Conservation (phyloP, 345 rosid species). For the Litchi chinensis region DNA sequence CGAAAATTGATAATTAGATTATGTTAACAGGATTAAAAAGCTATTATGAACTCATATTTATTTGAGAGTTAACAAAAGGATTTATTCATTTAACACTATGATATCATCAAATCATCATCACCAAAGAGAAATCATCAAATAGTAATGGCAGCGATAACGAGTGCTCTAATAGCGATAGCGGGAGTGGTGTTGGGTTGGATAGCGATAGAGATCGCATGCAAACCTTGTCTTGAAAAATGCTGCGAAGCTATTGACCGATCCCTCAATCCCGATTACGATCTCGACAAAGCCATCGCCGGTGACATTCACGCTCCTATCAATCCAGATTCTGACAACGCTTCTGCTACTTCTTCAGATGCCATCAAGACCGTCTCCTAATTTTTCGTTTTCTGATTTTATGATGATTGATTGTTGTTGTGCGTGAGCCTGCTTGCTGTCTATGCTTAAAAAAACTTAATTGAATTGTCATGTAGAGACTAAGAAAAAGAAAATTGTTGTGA, state of each 20-base stretch:
- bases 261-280: slow-evolving; percentile 80
- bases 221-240: slow-evolving; percentile 74
- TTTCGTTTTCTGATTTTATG: neutral
- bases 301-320: slow-evolving; percentile 46
- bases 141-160: slow-evolving; percentile 65
- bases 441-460: neutral
- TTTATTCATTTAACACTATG: too few species aligned
- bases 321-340: slow-evolving; percentile 17
- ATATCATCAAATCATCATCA: too few species aligned
- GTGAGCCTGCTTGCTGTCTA: neutral
- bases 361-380: slow-evolving; percentile 37
- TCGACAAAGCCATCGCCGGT: slow-evolving; percentile 48
- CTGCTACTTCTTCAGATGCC: slow-evolving; percentile 28
- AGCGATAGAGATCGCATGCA: slow-evolving; percentile 80
- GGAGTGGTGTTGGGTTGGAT: slow-evolving; percentile 79
- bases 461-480: too few species aligned
- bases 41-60: too few species aligned
- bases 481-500: too few species aligned
- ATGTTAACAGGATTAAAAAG: too few species aligned
- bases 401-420: too few species aligned
- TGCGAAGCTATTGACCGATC: slow-evolving; percentile 81
- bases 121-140: too few species aligned
- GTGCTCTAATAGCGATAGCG: slow-evolving; percentile 66
- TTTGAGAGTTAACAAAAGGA: too few species aligned
- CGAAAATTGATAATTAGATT: too few species aligned